Conservation (phyloP, 495 filamentous ascomycete species). For the Penicillium soppii region DNA sequence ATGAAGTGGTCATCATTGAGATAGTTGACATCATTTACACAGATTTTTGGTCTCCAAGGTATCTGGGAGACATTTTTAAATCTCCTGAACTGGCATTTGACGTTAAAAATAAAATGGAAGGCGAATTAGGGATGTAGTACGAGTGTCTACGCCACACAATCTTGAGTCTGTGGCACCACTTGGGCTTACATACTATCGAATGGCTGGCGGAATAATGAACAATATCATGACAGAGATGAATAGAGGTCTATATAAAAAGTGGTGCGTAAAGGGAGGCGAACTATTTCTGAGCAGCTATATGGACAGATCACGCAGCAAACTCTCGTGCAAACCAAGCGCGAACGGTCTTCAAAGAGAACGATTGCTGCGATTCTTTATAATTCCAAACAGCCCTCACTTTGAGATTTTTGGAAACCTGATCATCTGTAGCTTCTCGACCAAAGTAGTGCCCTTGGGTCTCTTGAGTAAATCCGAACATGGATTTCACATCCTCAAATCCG, state of each 20-base stretch:
- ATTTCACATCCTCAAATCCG: not conserved
- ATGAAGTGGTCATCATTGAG: no score
- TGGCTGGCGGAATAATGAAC: not conserved
- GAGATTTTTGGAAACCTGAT: not conserved
- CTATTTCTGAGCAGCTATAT: not conserved
- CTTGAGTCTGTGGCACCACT: not conserved
- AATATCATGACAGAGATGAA: not conserved
- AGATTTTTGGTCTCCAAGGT: not conserved
- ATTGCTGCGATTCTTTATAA: not conserved
- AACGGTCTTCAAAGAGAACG: not conserved
- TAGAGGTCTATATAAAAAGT: not conserved
- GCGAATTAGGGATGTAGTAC: not conserved
- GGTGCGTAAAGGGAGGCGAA: not conserved
- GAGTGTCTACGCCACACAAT: not conserved
- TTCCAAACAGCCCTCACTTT: conserved; percentile 2
- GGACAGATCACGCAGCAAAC: not conserved
- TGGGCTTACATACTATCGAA: not conserved
- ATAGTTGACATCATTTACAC: no score
- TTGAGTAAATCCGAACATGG: not conserved
- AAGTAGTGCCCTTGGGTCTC: not conserved
- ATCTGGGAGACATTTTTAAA: not conserved
- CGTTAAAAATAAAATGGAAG: not conserved
- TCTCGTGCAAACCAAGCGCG: not conserved
- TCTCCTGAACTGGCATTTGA: not conserved
- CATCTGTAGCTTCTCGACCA: not conserved